A percentile compares a stretch with the other conserved stretches of the same genome.
These are phyloP conservation scores for Yamadazyma scolyti DNA, from an alignment of 805 yeast species.

Conservation along the genomic window DNA sequence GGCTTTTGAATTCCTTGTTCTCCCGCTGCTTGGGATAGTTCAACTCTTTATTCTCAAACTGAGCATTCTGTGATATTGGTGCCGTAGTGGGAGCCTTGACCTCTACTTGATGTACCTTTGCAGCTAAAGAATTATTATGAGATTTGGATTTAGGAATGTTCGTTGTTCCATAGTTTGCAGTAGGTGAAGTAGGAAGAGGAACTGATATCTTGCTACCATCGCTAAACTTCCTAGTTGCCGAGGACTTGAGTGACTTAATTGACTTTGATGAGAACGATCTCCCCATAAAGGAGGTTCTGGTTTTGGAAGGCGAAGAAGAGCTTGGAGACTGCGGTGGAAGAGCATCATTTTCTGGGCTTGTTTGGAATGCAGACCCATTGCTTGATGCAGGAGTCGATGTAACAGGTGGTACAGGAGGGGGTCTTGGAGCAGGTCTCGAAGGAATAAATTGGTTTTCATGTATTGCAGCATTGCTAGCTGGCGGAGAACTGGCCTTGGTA, in stretches of 20 bases:
- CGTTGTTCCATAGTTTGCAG: slow-evolving; percentile 1
- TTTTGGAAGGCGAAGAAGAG: slow-evolving; percentile 7
- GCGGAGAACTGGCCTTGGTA: slow-evolving; percentile 3
- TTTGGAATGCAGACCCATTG: slow-evolving; percentile 7
- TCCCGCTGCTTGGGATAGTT: slow-evolving; percentile 17
- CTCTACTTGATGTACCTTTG: slow-evolving; percentile 18
- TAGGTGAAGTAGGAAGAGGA: slow-evolving; percentile 7
- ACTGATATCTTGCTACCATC: slow-evolving; percentile 11
- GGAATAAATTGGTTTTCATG: slow-evolving; percentile 48
- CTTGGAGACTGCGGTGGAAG: slow-evolving; percentile 12
- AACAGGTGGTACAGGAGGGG: slow-evolving; percentile 28
- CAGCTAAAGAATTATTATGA: slow-evolving; percentile 34
- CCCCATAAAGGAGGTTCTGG: slow-evolving; percentile 18
- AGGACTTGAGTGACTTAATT: slow-evolving; percentile 24
- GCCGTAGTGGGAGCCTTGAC: slow-evolving; percentile 31
- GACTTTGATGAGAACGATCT: slow-evolving; percentile 39
- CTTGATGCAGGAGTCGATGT: slow-evolving; percentile 4
- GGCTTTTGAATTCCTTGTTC: slow-evolving; percentile 23
- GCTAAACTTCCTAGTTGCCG: slow-evolving; percentile 20
- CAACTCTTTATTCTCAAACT: slow-evolving; percentile 18
- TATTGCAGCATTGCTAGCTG: slow-evolving; percentile 1
- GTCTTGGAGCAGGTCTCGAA: slow-evolving; percentile 66
- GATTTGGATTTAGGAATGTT: slow-evolving; percentile 37
- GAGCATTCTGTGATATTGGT: slow-evolving; percentile 28
- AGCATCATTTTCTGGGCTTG: slow-evolving; percentile 8